These are phyloP conservation scores for Mucor circinelloides DNA, from an alignment of 371 early-diverging fungal genomes.

Conservation along the genomic window DNA sequence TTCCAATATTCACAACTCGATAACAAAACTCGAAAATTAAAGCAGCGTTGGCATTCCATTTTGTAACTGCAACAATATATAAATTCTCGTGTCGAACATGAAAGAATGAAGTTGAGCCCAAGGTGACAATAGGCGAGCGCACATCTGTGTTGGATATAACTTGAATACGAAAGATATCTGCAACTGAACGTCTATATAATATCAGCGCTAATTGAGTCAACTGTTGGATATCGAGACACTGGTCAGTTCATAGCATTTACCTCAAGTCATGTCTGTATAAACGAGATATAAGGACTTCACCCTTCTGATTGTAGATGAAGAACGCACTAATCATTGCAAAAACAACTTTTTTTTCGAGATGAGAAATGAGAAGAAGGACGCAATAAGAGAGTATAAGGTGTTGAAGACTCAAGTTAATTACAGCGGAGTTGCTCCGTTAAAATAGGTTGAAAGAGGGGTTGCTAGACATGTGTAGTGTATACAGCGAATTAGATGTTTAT, in stretches of 20 bases:
- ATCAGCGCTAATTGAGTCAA: neutral
- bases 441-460: neutral
- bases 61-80: slow-evolving; percentile 85
- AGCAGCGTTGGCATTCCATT: slow-evolving; percentile 83
- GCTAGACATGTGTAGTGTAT: neutral
- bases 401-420: neutral
- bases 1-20: slow-evolving; percentile 74
- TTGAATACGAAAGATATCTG: slow-evolving; percentile 96
- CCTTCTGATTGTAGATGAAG: slow-evolving; percentile 95
- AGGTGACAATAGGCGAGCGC: slow-evolving; percentile 89
- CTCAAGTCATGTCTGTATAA: slow-evolving; percentile 93
- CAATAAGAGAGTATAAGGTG: neutral
- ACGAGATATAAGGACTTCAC: slow-evolving; percentile 97
- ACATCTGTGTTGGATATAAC: slow-evolving; percentile 91
- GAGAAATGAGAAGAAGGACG: slow-evolving; percentile 6
- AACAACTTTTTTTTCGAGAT: slow-evolving; percentile 5
- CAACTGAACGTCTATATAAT: slow-evolving; percentile 82
- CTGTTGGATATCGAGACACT: neutral
- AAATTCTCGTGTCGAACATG: slow-evolving; percentile 91
- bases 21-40: slow-evolving; percentile 87
- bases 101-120: slow-evolving; percentile 86
- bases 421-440: neutral
- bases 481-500: neutral
- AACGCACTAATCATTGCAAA: slow-evolving; percentile 81
- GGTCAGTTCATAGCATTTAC: slow-evolving; percentile 52